Conservation (phyloP, 2,329 filamentous ascomycete genomes). For the Mycosphaerella arachidis region DNA sequence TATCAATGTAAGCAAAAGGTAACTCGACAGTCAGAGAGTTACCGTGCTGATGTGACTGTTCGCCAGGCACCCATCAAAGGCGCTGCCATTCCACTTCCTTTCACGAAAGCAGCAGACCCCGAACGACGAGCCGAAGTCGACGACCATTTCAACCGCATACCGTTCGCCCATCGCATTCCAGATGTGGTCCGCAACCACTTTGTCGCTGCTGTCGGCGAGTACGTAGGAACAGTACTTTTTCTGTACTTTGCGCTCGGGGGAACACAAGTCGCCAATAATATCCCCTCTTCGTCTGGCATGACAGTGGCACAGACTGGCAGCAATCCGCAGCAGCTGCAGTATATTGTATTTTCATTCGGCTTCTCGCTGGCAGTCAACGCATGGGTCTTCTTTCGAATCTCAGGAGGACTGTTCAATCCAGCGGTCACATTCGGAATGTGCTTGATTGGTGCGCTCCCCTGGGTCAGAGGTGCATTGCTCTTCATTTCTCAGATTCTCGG, state of each 20-base stretch:
- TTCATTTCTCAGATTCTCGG: slow-evolving; percentile 36
- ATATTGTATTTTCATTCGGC: slow-evolving; percentile 38
- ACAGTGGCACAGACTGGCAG: slow-evolving; percentile 25
- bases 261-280: slow-evolving; percentile 43
- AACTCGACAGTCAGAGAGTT: not conserved
- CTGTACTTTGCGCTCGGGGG: slow-evolving; percentile 44
- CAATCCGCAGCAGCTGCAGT: slow-evolving; percentile 37
- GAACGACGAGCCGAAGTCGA: slow-evolving; percentile 20
- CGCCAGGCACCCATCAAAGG: slow-evolving; percentile 18
- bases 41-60: not conserved
- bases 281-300: slow-evolving; percentile 24
- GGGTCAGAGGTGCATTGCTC: slow-evolving; percentile 31
- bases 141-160: slow-evolving; percentile 25
- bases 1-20: slow-evolving; percentile 19
- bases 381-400: slow-evolving; percentile 38
- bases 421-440: slow-evolving; percentile 31
- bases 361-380: slow-evolving; percentile 41
- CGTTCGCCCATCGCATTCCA: slow-evolving; percentile 19
- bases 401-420: slow-evolving; percentile 35
- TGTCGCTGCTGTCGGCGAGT: slow-evolving; percentile 36
- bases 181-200: slow-evolving; percentile 27
- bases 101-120: slow-evolving; percentile 30
- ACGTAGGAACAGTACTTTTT: slow-evolving; percentile 44
- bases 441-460: slow-evolving; percentile 32
- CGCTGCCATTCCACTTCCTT: slow-evolving; percentile 28